phyloP scores from a whole-genome alignment of 1,139 yeast species.

The Suhomyces bokatorum region DNA sequence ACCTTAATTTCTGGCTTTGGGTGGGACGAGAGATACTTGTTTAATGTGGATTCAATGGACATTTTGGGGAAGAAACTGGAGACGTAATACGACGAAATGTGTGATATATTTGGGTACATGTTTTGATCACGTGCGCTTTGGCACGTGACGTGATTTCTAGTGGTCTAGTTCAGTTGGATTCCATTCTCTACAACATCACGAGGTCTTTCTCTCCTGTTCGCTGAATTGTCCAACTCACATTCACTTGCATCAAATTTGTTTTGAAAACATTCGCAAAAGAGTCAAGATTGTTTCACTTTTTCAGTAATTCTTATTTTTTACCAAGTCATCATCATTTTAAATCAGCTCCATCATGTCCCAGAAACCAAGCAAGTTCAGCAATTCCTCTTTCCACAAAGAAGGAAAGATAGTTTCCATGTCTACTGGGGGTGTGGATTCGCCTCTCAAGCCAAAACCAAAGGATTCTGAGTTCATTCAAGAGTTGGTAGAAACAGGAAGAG shows the following conservation, averaged over 20 bases:
- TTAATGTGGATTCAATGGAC: constrained; percentile 14
- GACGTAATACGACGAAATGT: neutral
- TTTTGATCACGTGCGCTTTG: neutral
- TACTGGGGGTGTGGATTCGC: constrained; percentile 12
- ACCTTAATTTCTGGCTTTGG: constrained; percentile 48
- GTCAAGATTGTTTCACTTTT: too few relatives aligned
- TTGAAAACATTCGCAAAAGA: too few relatives aligned
- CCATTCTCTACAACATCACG: too few relatives aligned
- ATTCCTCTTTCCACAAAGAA: constrained; percentile 37
- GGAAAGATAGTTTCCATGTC: constrained; percentile 20
- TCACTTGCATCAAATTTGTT: too few relatives aligned
- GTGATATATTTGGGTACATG: neutral
- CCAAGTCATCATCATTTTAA: neutral
- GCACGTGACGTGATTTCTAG: too few relatives aligned
- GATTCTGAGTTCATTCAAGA: constrained; percentile 38
- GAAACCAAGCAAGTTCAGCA: constrained; percentile 19
- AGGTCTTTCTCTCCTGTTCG: too few relatives aligned
- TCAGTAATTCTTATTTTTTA: neutral
- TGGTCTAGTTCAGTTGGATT: too few relatives aligned
- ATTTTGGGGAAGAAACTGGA: constrained; percentile 4
- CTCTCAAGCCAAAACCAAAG: constrained; percentile 20
- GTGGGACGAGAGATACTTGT: constrained; percentile 23
- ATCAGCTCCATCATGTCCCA: constrained; percentile 1
- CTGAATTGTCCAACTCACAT: too few relatives aligned
- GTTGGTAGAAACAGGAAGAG: constrained; percentile 41